Evolutionary conservation across 768 basidiomycete genomes (phyloP).

Genomic region (Rhodotorula sphaerocarpa): DNA sequence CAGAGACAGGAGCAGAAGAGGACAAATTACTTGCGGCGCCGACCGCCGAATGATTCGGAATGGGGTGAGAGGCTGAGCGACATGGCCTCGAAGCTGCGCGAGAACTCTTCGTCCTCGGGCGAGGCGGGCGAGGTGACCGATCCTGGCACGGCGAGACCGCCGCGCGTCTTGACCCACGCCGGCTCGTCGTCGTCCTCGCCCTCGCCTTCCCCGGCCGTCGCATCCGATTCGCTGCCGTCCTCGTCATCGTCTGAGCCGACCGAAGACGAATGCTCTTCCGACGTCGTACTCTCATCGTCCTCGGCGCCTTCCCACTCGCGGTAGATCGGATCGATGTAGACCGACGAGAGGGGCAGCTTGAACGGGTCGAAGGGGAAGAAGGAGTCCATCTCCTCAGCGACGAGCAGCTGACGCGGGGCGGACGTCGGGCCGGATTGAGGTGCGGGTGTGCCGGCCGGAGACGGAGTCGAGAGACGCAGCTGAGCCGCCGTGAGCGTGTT

Average conservation of each 20-base stretch:
- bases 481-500: slow-evolving; percentile 21
- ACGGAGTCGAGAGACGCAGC: slow-evolving; percentile 12
- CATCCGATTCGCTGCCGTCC: slow-evolving; percentile 7
- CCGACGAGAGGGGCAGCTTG: slow-evolving; percentile 67
- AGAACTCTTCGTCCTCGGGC: slow-evolving; percentile 34
- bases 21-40: slow-evolving; percentile 1
- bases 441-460: slow-evolving; percentile 1
- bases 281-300: slow-evolving; percentile 53
- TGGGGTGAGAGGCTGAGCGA: slow-evolving; percentile 24
- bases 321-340: slow-evolving; percentile 74
- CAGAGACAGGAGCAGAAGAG: not conserved
- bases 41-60: slow-evolving; percentile 22
- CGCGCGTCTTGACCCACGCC: slow-evolving; percentile 1
- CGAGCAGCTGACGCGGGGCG: slow-evolving; percentile 29
- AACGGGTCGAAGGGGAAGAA: slow-evolving; percentile 99
- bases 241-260: slow-evolving; percentile 14
- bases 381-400: slow-evolving; percentile 54
- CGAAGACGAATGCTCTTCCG: slow-evolving; percentile 24
- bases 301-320: slow-evolving; percentile 82
- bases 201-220: not conserved
- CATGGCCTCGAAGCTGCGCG: slow-evolving; percentile 37
- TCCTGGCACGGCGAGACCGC: slow-evolving; percentile 26
- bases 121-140: not conserved
- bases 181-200: slow-evolving; percentile 16
- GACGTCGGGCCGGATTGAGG: not conserved